Conservation (phyloP, 2,329 filamentous ascomycete genomes). For the Ophiostoma pallidulum region DNA sequence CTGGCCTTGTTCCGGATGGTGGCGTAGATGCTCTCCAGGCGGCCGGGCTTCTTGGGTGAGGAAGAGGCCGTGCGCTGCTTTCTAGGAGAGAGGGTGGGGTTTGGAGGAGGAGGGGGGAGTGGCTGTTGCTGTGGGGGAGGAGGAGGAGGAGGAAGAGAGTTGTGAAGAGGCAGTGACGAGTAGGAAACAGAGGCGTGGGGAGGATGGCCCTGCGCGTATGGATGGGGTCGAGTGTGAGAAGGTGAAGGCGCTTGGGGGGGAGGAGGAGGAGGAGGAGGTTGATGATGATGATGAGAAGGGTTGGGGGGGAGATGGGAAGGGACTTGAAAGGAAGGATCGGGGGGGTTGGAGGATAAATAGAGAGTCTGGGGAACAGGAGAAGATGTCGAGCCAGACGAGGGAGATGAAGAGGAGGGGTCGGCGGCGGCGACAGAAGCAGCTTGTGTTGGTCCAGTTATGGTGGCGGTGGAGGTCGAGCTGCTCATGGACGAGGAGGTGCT, state of each 20-base stretch:
- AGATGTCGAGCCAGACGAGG: background rate
- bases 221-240: background rate
- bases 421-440: background rate
- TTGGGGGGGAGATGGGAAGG: conserved; percentile 4
- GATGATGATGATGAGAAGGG: background rate
- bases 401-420: background rate
- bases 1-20: conserved; percentile 24
- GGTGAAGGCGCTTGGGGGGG: background rate
- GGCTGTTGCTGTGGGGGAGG: background rate
- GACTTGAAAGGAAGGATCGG: background rate
- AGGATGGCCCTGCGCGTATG: conserved; percentile 7
- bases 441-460: conserved; percentile 11
- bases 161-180: background rate
- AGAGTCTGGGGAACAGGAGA: conserved; percentile 1
- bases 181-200: conserved; percentile 5
- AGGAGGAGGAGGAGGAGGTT: conserved; percentile 13
- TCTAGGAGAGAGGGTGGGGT: background rate
- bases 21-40: conserved; percentile 24
- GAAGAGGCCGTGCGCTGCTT: conserved; percentile 8
- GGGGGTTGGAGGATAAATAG: conserved; percentile 10
- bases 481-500: conserved; percentile 4
- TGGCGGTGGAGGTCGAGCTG: conserved; percentile 10
- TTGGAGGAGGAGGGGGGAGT: background rate
- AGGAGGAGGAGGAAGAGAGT: background rate
- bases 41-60: conserved; percentile 20